Conservation (phyloP, 768 basidiomycete species). For the Pluteus cervinus region DNA sequence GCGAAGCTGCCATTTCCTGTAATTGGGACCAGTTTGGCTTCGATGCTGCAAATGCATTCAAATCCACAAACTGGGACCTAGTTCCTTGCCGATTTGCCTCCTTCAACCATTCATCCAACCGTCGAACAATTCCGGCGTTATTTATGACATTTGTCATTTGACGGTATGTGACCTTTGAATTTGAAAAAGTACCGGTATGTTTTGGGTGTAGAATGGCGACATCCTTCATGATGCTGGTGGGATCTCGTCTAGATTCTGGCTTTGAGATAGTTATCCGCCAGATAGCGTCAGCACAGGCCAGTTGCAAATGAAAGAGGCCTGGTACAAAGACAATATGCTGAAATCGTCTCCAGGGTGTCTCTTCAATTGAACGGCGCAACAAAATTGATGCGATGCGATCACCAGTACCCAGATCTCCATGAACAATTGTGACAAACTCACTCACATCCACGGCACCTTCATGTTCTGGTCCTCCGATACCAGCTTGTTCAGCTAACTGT, state of each 20-base stretch:
- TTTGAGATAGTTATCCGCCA: constrained; percentile 18
- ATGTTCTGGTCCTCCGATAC: neutral
- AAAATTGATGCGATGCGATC: constrained; percentile 7
- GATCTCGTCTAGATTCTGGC: constrained; percentile 7
- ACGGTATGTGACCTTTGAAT: constrained; percentile 18
- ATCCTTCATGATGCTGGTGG: constrained; percentile 12
- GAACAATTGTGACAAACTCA: constrained; percentile 8
- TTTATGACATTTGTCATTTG: constrained; percentile 18
- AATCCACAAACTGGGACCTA: neutral
- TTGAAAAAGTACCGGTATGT: constrained; percentile 14
- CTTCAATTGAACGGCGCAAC: constrained; percentile 10
- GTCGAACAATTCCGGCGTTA: constrained; percentile 10
- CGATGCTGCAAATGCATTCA: constrained; percentile 15
- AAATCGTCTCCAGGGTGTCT: constrained; percentile 11
- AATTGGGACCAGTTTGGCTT: constrained; percentile 15
- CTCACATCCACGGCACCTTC: constrained; percentile 5
- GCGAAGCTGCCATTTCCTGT: constrained; percentile 9
- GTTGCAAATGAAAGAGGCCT: constrained; percentile 22
- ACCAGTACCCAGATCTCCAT: constrained; percentile 15
- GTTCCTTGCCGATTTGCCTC: constrained; percentile 7
- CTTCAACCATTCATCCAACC: constrained; percentile 20
- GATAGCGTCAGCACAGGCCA: constrained; percentile 19
- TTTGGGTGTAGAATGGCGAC: constrained; percentile 10
- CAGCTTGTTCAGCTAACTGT: constrained; percentile 1
- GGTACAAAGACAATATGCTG: constrained; percentile 15